These are phyloP conservation scores for Ambrosia hybrid DNA, from an alignment of 140 eudicot species.

Conservation along the genomic window DNA sequence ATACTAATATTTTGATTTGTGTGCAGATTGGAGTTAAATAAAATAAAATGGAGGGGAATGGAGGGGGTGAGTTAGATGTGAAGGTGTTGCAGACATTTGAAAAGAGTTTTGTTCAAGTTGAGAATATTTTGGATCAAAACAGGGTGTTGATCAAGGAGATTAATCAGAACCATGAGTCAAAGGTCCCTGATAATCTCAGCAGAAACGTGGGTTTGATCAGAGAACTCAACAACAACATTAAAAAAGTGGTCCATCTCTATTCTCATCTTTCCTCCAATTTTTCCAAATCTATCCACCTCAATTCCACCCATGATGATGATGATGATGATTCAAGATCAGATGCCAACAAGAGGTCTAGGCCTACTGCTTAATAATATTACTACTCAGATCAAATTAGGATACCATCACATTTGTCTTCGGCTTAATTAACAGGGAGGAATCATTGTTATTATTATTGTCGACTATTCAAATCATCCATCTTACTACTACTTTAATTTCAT, in stretches of 20 bases:
- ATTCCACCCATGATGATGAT: conserved; percentile 79
- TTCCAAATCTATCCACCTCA: conserved; percentile 56
- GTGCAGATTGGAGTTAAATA: conserved; percentile 16
- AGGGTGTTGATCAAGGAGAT: conserved; percentile 80
- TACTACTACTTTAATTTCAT: neutral
- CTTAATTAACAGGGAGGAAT: conserved; percentile 11
- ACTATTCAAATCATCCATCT: neutral
- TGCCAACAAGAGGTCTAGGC: conserved; percentile 62
- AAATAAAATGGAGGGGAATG: conserved; percentile 69
- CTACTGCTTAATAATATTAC: conserved; percentile 8
- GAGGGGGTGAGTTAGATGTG: conserved; percentile 63
- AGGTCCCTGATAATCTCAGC: conserved; percentile 73
- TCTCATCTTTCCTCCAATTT: conserved; percentile 69
- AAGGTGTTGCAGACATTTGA: conserved; percentile 83
- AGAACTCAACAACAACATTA: conserved; percentile 87
- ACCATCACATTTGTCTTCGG: conserved; percentile 12
- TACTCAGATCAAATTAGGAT: too few species aligned
- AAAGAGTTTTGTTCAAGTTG: conserved; percentile 91
- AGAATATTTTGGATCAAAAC: conserved; percentile 78
- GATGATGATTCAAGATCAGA: conserved; percentile 81
- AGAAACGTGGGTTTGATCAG: conserved; percentile 76
- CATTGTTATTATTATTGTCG: conserved; percentile 18
- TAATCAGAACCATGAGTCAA: conserved; percentile 87
- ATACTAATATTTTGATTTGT: neutral
- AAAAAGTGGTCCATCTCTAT: conserved; percentile 80